Evolutionary conservation across 805 yeast species (phyloP), one percentile per base, ranked within the genome.

Genomic region (Candida wancherniae): DNA sequence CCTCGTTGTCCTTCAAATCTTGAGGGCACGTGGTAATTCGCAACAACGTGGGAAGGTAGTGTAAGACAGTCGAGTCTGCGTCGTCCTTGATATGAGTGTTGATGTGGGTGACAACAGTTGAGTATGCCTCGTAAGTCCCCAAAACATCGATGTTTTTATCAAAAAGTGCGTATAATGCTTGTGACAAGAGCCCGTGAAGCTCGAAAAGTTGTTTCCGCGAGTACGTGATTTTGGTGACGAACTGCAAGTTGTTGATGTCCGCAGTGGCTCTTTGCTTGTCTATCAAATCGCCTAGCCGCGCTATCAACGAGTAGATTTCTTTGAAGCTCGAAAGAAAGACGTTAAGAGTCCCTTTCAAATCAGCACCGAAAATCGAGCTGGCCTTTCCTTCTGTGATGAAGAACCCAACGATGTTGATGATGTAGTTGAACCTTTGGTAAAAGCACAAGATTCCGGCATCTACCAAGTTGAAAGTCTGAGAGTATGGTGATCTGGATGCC

Each of bases 101-200:
- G 4, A 78, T 53, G 32, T 70, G 77, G 6, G 60, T 49, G 2
- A 80, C 39, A 6, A 80, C 34, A 11, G 55, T 48, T 11, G 48
- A 42, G 44, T 69, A 69, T 4, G 65, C 54, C 0, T 58, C 51
- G 6, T 48, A 25, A 9, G 55, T 41, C 6, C 57, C 56, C 26
- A 55, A 58, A 22, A 53, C 42, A 2, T 58, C 44, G 15, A 50
- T 37, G 22, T 63, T 61, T 22, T 61, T 61, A 3, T 62, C 59
- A 6, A 70, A 60, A 25, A 74, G 53, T 3, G 81, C 79, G 44
- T 54, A 73, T 5, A 81, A 59, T 1, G 84, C 63, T 51, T 78
- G 83, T 25, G 88, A 80, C 33, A 88, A 56, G 2, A 69, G 50
- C 46, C 85, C 94, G 52, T 87, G 92, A 45, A 80, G 79, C 29